Base-by-base conservation (phyloP, 31 red algal species). In the Asparagopsis taxiformis region DNA sequence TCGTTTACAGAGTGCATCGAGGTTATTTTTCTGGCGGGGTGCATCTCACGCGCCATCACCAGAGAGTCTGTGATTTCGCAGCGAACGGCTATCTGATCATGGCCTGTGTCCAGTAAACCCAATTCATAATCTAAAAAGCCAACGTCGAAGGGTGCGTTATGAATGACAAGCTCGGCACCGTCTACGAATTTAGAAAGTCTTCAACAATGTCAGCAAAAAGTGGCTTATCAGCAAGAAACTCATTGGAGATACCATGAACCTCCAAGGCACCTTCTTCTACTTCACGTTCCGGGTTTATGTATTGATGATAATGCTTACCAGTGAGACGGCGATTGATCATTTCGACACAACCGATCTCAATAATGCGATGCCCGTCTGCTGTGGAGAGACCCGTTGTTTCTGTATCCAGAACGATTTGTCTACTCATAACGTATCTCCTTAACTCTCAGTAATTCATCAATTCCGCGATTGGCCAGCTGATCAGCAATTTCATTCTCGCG, bases 151-250 rank as follows among this genome's bases (percentile, higher is more conserved):
- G 25, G 59, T 21, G 24, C 59, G 59, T 63, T 63, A 63, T 63
- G 24, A 63, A 63, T 31, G 35, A 63, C 37, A 70, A 70, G 35
- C 28, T 70, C 65, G 28, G 35, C 65, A 50, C 30, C 65, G 48
- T 20, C 29, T 10, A 60, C 23, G 48, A 70, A 70, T 20, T 70
- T 29, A 70, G 41, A 70, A 70, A 70, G 21, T 44, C 30, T 51
- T 70, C 22, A 28, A 37, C 65, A 70, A 70, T 51, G 22, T 50
- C 39, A 20, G 24, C 48, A 49, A 70, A 70, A 24, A 25, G 41
- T 28, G 65, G 65, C 48, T 70, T 70, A 51, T 70, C 65, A 26
- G 65, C 65, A 51, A 70, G 35, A 29, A 70, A 49, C 37, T 70
- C 65, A 49, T 46, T 46, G 30, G 32, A 49, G 48, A 70, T 70